Base-by-base conservation (phyloP, 202 grass and related monocot species). In the Alloteropsis angusta region DNA sequence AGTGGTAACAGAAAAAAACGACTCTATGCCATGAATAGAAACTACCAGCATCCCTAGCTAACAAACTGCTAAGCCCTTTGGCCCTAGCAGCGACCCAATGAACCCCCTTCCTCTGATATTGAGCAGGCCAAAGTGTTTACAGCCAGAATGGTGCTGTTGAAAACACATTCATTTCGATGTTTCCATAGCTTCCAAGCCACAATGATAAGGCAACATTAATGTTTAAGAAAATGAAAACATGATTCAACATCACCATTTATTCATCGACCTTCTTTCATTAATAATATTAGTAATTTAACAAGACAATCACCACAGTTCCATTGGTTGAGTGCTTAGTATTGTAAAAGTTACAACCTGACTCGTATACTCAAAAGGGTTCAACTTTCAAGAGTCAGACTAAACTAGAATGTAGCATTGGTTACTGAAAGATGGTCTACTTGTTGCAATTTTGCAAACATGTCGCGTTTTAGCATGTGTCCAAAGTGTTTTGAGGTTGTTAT, bases 381-480 rank as follows among this genome's bases (percentile, higher is more conserved):
- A n/a, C n/a, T n/a, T n/a, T n/a, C n/a, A n/a, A n/a, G n/a, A n/a
- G n/a, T n/a, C 43, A 67, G 9, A 65, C 25, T 80, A 62, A 58
- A 67, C 55, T 73, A 66, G 11, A 60, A 57, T 48, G 60, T 17
- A 57, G 7, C 16, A 59, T 25, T 67, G 42, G 55, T 28, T 60
- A 75, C 41, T 61, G 19, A 6, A 72, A 68, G 55, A 83, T 12
- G n/a, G n/a, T n/a, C n/a, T n/a, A 76, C n/a, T n/a, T n/a, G n/a
- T n/a, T 9, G 25, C 32, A 84, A 49, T 57, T 3, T 68, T 30
- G 19, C 22, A 42, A 42, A 46, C 39, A 41, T 19, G 13, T 5
- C 25, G 60, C 16, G 19, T 75, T 75, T 75, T 30, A 60, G 8
- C 38, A 28, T 45, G 25, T 69, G 56, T 15, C 18, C 3, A 77